Base-by-base conservation (phyloP, 2,329 filamentous ascomycete species). In the Ophiostoma sp. region DNA sequence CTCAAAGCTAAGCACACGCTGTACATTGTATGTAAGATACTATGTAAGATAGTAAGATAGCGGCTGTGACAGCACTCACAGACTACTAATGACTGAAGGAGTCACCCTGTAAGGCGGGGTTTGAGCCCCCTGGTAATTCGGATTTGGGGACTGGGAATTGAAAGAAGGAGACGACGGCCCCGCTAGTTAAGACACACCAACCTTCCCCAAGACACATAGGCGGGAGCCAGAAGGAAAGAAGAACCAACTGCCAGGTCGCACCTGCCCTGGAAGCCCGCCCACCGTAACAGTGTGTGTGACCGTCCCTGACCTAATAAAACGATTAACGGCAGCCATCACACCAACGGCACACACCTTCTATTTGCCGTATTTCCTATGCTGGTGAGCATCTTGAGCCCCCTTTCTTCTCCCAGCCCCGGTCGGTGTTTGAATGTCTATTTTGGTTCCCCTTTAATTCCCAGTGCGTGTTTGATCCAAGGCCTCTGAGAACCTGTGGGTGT, bases 191-290 rank as follows among this genome's bases (percentile, higher is more conserved):
- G n/a, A 57, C 52, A 57, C 52, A 52, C 44, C 52, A 23, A 27
- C 23, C 52, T 57, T 57, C 52, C 52, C 52, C 52, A 57, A 54
- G 52, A 54, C 52, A 54, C 52, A 27, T 6, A 54, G 52, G 52
- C 52, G 52, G 52, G n/a, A 54, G 52, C 52, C 52, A 57, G 52
- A 60, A 60, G 54, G 54, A 60, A 60, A 60, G 54, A 27, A 60
- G 20, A 11, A 57, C 54, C 54, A 31, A 33, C 11, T 31, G 27
- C 54, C 54, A 60, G 27, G 54, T 60, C 54, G 54, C 15, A 33
- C 27, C 57, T 62, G 57, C 57, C 57, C 57, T 62, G 57, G 57
- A 62, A 35, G 27, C 27, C 57, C 13, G 44, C 44, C 44, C 4
- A 20, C 44, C 6, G 27, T 17, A 62, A 39, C n/a, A 23, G 60